Evolutionary conservation across 2,329 filamentous ascomycete genomes (phyloP).

Genomic region (Lomentospora prolificans): DNA sequence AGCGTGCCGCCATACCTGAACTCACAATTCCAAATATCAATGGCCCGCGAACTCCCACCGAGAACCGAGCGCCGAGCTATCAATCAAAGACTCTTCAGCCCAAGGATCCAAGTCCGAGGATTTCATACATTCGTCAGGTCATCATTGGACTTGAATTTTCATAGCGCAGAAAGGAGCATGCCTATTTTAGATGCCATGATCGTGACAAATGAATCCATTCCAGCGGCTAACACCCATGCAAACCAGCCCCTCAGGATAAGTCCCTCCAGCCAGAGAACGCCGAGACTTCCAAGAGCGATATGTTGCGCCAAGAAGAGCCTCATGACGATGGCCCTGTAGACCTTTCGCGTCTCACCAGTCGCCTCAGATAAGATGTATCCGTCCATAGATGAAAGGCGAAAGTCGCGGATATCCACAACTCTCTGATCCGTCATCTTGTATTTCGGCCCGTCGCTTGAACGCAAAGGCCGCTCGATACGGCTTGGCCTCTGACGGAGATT

Average conservation of each 20-base stretch:
- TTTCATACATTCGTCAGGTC: no score
- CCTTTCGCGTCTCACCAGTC: constrained; percentile 16
- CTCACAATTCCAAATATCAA: no score
- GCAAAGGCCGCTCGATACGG: constrained; percentile 29
- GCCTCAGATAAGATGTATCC: constrained; percentile 31
- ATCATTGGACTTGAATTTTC: no score
- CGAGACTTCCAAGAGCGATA: constrained; percentile 25
- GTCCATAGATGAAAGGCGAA: constrained; percentile 42
- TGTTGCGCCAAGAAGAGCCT: constrained; percentile 35
- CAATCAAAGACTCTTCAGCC: no score
- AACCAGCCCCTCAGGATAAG: constrained; percentile 22
- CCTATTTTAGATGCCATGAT: not conserved
- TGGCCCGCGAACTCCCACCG: no score
- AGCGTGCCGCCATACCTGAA: no score
- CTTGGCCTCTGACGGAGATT: constrained; percentile 30
- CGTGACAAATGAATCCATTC: not conserved
- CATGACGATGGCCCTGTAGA: constrained; percentile 28
- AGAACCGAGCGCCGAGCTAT: no score
- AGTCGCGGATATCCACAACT: constrained; percentile 32
- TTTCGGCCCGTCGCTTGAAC: constrained; percentile 21
- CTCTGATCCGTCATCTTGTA: constrained; percentile 3
- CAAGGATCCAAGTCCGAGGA: no score
- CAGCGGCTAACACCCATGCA: constrained; percentile 19
- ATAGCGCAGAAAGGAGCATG: not conserved
- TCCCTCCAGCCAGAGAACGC: constrained; percentile 22